Evolutionary conservation across 176 grass and related monocot genomes (phyloP).

Genomic region (Rhynchospora breviuscula): DNA sequence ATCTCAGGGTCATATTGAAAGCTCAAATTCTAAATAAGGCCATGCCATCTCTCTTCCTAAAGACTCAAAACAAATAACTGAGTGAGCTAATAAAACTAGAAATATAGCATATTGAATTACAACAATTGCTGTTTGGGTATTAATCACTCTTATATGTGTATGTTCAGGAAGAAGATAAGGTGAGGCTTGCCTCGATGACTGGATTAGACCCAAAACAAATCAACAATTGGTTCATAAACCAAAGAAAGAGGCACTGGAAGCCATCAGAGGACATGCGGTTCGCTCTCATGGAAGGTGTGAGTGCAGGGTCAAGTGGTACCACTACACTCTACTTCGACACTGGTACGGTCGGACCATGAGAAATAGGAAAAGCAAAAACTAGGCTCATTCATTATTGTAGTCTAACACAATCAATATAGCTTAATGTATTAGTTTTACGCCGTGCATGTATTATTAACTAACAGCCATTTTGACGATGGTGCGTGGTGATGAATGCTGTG

Average conservation of each 20-base stretch:
- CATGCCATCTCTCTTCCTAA: neutral
- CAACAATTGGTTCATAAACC: conserved; percentile 99
- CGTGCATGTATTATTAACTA: conserved; percentile 23
- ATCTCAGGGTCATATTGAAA: neutral
- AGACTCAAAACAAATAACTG: neutral
- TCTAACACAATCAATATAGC: conserved; percentile 20
- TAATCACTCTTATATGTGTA: neutral
- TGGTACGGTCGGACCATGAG: conserved; percentile 65
- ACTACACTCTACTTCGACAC: conserved; percentile 78
- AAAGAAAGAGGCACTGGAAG: conserved; percentile 91
- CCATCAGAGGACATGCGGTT: conserved; percentile 87
- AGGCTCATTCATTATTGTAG: conserved; percentile 21
- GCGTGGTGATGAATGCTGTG: conserved; percentile 3
- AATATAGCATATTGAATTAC: neutral
- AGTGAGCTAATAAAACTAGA: neutral
- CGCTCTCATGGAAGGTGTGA: conserved; percentile 72
- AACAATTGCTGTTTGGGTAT: neutral
- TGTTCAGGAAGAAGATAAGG: conserved; percentile 84
- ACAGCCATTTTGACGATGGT: conserved; percentile 15
- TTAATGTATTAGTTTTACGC: conserved; percentile 16
- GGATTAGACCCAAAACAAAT: conserved; percentile 88
- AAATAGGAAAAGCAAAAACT: conserved; percentile 1
- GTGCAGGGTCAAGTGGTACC: conserved; percentile 54
- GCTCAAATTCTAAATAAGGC: neutral
- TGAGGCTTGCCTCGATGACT: conserved; percentile 57